Percentiles rank a stretch among this genome's conserved stretches.
phyloP scores from a whole-genome alignment of 2,329 filamentous ascomycete species.

The Monosporascus sp. region DNA sequence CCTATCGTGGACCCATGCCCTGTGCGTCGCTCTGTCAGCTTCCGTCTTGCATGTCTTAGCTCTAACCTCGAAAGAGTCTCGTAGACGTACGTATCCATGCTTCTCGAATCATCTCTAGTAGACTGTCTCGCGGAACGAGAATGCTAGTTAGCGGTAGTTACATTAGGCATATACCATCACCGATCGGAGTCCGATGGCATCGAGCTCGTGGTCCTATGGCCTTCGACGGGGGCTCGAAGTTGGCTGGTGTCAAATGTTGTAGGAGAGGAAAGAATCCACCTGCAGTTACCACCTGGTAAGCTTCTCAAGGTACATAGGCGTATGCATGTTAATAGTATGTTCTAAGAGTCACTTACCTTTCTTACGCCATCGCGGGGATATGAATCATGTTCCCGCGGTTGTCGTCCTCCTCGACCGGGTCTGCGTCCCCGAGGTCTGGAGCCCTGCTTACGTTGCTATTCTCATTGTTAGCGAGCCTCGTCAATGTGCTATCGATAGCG shows the following conservation, averaged over 20 bases:
- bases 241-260: slow-evolving; percentile 21
- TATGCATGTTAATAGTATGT: not conserved
- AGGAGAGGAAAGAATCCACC: slow-evolving; percentile 29
- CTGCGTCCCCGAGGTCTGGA: slow-evolving; percentile 20
- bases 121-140: slow-evolving; percentile 34
- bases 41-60: not conserved
- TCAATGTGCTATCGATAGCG: not conserved
- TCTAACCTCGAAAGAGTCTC: not conserved
- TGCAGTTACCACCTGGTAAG: slow-evolving; percentile 15
- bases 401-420: slow-evolving; percentile 18
- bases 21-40: slow-evolving; percentile 32
- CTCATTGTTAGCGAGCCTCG: slow-evolving; percentile 4
- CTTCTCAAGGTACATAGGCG: slow-evolving; percentile 20
- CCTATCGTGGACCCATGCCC: slow-evolving; percentile 92
- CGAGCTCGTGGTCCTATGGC: slow-evolving; percentile 27
- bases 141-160: slow-evolving; percentile 46
- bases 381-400: slow-evolving; percentile 32
- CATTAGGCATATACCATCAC: slow-evolving; percentile 33
- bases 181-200: slow-evolving; percentile 29
- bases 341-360: slow-evolving; percentile 59
- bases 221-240: slow-evolving; percentile 21
- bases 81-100: slow-evolving; percentile 61
- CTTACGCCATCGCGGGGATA: slow-evolving; percentile 79
- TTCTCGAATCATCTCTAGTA: slow-evolving; percentile 58
- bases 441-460: slow-evolving; percentile 20